These are phyloP conservation scores for Ajuga reptans DNA, from an alignment of 305 asterid genomes.

Conservation along the genomic window DNA sequence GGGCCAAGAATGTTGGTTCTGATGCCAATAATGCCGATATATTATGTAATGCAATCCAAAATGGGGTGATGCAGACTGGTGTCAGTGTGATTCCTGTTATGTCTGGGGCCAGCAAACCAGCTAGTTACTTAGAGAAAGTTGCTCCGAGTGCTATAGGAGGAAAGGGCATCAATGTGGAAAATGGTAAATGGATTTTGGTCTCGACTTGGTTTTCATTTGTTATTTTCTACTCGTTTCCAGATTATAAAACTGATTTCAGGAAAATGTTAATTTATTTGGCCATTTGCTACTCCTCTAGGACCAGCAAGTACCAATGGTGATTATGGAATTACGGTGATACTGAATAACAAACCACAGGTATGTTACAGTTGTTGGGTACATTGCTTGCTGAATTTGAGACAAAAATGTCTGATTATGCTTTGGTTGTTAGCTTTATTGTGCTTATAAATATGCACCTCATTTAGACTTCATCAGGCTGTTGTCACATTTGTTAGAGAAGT, in stretches of 20 bases:
- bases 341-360: slow-evolving; percentile 49
- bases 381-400: neutral
- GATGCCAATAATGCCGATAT: slow-evolving; percentile 19
- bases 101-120: slow-evolving; percentile 34
- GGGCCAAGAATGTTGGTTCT: slow-evolving; percentile 29
- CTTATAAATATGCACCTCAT: neutral
- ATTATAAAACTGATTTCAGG: slow-evolving; percentile 12
- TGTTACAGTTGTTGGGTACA: neutral
- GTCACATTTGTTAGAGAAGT: neutral
- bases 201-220: neutral
- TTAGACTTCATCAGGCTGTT: neutral
- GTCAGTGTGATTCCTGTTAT: slow-evolving; percentile 25
- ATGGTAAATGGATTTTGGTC: slow-evolving; percentile 16
- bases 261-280: slow-evolving; percentile 21
- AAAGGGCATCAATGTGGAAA: slow-evolving; percentile 28
- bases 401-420: neutral
- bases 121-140: slow-evolving; percentile 32
- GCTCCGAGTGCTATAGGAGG: slow-evolving; percentile 29
- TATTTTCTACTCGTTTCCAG: slow-evolving; percentile 1
- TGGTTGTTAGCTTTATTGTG: neutral
- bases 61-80: slow-evolving; percentile 30
- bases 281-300: slow-evolving; percentile 31
- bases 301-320: slow-evolving; percentile 26
- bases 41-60: slow-evolving; percentile 28
- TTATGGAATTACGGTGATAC: slow-evolving; percentile 25